Conservation (phyloP, 257 asterid species). For the Nicotiana paniculata region DNA sequence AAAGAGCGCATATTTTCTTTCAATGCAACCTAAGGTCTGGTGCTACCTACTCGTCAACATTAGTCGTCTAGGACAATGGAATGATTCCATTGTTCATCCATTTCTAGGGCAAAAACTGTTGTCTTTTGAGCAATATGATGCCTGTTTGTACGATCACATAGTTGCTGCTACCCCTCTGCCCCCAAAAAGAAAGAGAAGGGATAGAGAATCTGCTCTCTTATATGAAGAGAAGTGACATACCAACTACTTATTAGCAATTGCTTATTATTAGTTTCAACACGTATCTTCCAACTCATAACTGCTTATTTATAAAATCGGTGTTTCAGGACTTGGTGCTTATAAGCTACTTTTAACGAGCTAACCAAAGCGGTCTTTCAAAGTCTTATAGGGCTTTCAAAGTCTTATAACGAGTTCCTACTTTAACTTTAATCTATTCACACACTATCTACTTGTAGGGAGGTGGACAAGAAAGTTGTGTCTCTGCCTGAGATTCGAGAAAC, state of each 20-base stretch:
- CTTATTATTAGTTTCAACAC: too few species aligned
- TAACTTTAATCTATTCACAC: background rate
- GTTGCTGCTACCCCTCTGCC: background rate
- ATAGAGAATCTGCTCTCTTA: background rate
- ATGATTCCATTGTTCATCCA: background rate
- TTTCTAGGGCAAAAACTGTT: background rate
- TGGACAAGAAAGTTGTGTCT: constrained; percentile 77
- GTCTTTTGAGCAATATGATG: background rate
- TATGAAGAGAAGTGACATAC: background rate
- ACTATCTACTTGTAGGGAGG: constrained; percentile 47
- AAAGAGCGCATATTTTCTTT: background rate
- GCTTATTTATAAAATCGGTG: too few species aligned
- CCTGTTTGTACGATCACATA: background rate
- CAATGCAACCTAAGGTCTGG: background rate
- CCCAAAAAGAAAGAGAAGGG: background rate
- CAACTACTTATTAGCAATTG: too few species aligned
- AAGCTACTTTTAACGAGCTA: background rate
- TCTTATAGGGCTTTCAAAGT: background rate
- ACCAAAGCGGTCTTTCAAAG: background rate
- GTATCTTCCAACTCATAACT: too few species aligned
- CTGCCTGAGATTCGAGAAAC: constrained; percentile 97
- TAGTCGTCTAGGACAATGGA: background rate
- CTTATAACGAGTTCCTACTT: background rate
- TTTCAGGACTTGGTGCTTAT: too few species aligned
- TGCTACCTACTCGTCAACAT: background rate